These are phyloP conservation scores for Lizonia empirigonia DNA, from an alignment of 2,329 filamentous ascomycete genomes.

Conservation along the genomic window DNA sequence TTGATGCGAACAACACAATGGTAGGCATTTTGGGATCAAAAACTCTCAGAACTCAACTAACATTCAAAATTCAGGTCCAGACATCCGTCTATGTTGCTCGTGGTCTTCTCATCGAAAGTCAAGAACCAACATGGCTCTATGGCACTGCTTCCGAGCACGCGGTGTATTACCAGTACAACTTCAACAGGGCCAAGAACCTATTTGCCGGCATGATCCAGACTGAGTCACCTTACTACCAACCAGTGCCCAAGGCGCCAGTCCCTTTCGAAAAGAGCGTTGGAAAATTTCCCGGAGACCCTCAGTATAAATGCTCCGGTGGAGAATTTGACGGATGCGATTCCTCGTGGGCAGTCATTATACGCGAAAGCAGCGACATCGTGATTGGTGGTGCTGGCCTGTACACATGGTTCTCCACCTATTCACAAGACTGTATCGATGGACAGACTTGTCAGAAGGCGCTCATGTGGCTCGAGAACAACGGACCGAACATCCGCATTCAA, in stretches of 20 bases:
- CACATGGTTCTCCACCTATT: not conserved
- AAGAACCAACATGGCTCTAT: conserved; percentile 57
- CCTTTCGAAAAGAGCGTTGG: not conserved
- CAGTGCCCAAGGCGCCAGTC: not conserved
- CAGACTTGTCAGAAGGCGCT: not conserved
- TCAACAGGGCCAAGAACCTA: conserved; percentile 74
- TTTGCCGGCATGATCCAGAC: conserved; percentile 83
- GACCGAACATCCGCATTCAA: too few species aligned
- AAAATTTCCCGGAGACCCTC: not conserved
- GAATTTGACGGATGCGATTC: not conserved
- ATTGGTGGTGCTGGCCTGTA: conserved; percentile 2
- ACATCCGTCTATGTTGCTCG: conserved; percentile 59
- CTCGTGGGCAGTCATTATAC: conserved; percentile 5
- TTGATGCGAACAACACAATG: too few species aligned
- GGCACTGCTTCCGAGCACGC: conserved; percentile 67
- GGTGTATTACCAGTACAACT: conserved; percentile 76
- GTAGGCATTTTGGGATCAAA: not conserved
- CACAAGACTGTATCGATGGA: not conserved
- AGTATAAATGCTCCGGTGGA: not conserved
- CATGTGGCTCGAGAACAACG: too few species aligned
- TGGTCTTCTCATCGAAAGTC: conserved; percentile 72
- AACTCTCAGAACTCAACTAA: too few species aligned
- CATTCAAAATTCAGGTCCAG: not conserved
- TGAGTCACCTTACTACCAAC: conserved; percentile 71
- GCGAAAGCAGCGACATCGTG: not conserved